These are phyloP conservation scores for Exidia glandulosa DNA, from an alignment of 768 basidiomycete genomes.

Conservation along the genomic window DNA sequence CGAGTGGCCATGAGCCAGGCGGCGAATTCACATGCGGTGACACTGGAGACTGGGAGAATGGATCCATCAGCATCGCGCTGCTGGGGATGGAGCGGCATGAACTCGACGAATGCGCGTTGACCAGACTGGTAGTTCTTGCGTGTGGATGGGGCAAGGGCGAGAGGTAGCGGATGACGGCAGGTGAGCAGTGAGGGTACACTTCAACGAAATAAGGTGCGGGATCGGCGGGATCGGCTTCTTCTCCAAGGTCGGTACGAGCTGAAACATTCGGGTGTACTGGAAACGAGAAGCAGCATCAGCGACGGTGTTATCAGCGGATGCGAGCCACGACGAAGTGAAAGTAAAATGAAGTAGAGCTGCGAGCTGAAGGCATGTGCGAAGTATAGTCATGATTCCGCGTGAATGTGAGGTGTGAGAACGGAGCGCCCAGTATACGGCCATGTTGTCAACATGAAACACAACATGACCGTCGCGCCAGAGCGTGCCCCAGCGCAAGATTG, in stretches of 20 bases:
- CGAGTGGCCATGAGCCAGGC: neutral
- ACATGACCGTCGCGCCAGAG: slow-evolving; percentile 15
- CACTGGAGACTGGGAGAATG: neutral
- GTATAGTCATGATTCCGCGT: slow-evolving; percentile 1
- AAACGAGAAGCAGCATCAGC: slow-evolving; percentile 11
- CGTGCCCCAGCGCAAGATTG: slow-evolving; percentile 20
- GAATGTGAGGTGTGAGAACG: slow-evolving; percentile 1
- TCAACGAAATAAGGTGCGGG: slow-evolving; percentile 11
- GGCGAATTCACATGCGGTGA: neutral
- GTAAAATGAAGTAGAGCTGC: slow-evolving; percentile 9
- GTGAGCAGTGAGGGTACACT: slow-evolving; percentile 7
- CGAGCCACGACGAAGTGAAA: slow-evolving; percentile 8
- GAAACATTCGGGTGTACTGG: slow-evolving; percentile 15
- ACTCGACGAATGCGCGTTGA: slow-evolving; percentile 21
- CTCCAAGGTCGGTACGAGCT: slow-evolving; percentile 12
- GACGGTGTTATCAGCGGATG: slow-evolving; percentile 8
- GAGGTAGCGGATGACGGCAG: slow-evolving; percentile 13
- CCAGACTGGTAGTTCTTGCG: slow-evolving; percentile 20
- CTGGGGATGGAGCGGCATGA: slow-evolving; percentile 1
- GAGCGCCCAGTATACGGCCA: slow-evolving; percentile 11
- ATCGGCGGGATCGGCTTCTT: slow-evolving; percentile 11
- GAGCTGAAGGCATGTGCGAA: slow-evolving; percentile 5
- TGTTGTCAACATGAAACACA: slow-evolving; percentile 20
- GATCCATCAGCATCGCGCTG: neutral
- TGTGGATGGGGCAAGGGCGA: slow-evolving; percentile 21